Evolutionary conservation across 2,329 filamentous ascomycete genomes (phyloP).

Genomic region (Phoma sp.): DNA sequence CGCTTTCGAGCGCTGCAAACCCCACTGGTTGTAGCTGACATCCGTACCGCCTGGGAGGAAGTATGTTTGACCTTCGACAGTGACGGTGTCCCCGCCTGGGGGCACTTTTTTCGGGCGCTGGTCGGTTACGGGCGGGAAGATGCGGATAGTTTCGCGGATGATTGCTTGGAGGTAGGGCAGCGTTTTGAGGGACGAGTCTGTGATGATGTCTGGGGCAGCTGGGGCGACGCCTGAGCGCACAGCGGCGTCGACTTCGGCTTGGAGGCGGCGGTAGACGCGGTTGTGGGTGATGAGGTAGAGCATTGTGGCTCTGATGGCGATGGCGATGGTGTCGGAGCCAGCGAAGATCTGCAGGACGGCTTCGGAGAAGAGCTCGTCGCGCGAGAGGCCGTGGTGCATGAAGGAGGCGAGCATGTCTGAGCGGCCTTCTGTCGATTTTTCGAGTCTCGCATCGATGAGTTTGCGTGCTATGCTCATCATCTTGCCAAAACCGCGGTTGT

Average conservation of each 20-base stretch:
- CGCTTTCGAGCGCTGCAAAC: conserved; percentile 27
- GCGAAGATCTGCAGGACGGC: conserved; percentile 56
- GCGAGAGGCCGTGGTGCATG: conserved; percentile 51
- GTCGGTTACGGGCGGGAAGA: conserved; percentile 48
- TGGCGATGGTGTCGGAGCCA: conserved; percentile 64
- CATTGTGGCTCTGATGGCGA: conserved; percentile 58
- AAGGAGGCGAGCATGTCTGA: conserved; percentile 62
- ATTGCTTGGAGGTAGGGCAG: conserved; percentile 55
- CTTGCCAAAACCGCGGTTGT: conserved; percentile 29
- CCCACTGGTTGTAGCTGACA: conserved; percentile 32
- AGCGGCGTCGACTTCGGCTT: conserved; percentile 52
- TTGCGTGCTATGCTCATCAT: conserved; percentile 28
- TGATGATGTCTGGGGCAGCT: conserved; percentile 46
- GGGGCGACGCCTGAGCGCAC: conserved; percentile 27
- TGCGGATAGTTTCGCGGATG: conserved; percentile 49
- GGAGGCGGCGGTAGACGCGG: conserved; percentile 52
- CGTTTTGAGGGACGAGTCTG: conserved; percentile 49
- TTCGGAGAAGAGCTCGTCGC: conserved; percentile 49
- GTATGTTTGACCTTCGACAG: conserved; percentile 23
- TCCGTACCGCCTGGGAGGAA: conserved; percentile 37
- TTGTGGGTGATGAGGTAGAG: conserved; percentile 59
- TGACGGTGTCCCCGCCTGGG: conserved; percentile 31
- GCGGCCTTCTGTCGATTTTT: conserved; percentile 50
- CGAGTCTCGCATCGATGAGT: conserved; percentile 27
- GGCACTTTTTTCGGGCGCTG: conserved; percentile 36